Percentiles rank a stretch among this genome's conserved stretches.
Conservation (phyloP, 306 rosid genomes). For the Cicer pinnatifidum region DNA sequence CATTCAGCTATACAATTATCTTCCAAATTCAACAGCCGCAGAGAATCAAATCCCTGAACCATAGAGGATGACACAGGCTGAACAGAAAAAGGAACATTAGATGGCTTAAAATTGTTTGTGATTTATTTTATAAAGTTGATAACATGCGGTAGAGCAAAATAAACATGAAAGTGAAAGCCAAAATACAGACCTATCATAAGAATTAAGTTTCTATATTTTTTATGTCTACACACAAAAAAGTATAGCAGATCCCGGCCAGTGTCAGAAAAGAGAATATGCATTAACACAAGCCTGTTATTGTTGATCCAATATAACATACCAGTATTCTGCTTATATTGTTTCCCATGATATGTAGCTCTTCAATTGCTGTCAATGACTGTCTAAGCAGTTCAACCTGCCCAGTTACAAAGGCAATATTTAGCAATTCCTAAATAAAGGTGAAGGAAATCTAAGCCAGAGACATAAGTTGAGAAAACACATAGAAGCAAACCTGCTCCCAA, state of each 20-base stretch:
- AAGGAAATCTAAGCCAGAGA: conserved; percentile 15
- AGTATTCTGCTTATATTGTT: conserved; percentile 69
- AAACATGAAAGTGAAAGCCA: conserved; percentile 23
- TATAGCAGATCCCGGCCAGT: conserved; percentile 34
- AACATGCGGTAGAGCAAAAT: conserved; percentile 1
- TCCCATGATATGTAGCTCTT: conserved; percentile 91
- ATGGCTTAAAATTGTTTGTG: conserved; percentile 37
- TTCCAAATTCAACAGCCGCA: conserved; percentile 90
- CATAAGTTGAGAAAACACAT: conserved; percentile 27
- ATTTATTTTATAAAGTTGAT: conserved; percentile 21
- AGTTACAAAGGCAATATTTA: conserved; percentile 42
- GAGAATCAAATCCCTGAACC: conserved; percentile 79
- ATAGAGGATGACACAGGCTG: conserved; percentile 68
- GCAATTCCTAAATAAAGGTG: conserved; percentile 27
- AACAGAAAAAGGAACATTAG: conserved; percentile 48
- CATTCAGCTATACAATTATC: conserved; percentile 80
- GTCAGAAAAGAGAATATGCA: conserved; percentile 23
- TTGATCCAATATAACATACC: conserved; percentile 54
- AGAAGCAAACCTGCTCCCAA: conserved; percentile 72
- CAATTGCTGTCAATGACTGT: conserved; percentile 66
- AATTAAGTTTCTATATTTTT: conserved; percentile 28
- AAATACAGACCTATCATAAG: conserved; percentile 11
- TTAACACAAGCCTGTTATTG: conserved; percentile 41
- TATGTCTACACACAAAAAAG: conserved; percentile 18
- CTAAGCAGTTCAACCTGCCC: conserved; percentile 79